These are phyloP conservation scores for Hymenoscyphus occultus DNA, from an alignment of 2,329 filamentous ascomycete species.

Conservation along the genomic window DNA sequence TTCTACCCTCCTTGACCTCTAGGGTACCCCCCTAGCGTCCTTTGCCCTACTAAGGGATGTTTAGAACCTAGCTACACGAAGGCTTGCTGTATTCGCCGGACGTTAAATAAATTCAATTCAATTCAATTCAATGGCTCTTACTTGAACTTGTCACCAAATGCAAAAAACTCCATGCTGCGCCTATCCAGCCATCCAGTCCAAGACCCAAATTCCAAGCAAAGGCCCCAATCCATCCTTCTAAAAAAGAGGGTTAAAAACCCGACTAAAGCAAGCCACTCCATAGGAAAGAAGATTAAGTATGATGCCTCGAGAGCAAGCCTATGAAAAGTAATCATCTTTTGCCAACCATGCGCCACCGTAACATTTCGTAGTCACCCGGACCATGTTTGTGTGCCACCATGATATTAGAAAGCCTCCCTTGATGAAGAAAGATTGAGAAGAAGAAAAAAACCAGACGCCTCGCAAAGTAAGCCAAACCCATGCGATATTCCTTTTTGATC, in stretches of 20 bases:
- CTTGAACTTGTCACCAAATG: background rate
- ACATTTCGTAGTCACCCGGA: background rate
- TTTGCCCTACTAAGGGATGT: too few relatives aligned
- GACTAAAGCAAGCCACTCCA: too few relatives aligned
- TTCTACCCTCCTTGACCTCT: too few relatives aligned
- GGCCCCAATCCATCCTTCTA: background rate
- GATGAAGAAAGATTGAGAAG: background rate
- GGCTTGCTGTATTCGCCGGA: too few relatives aligned
- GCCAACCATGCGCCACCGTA: conserved; percentile 4
- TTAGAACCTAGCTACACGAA: too few relatives aligned
- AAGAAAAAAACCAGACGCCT: background rate
- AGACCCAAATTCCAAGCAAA: background rate
- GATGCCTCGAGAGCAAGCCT: background rate
- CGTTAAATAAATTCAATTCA: too few relatives aligned
- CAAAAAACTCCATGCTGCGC: background rate
- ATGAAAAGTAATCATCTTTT: background rate
- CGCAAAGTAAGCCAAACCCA: background rate
- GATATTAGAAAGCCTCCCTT: background rate
- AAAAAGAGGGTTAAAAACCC: background rate
- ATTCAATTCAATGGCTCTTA: too few relatives aligned
- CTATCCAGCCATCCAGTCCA: background rate
- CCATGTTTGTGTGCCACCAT: background rate
- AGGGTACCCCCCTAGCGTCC: too few relatives aligned
- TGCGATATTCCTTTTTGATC: background rate
- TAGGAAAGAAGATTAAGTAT: background rate